phyloP scores from a whole-genome alignment of 441 rosid genomes.

The Geranium incanum region DNA sequence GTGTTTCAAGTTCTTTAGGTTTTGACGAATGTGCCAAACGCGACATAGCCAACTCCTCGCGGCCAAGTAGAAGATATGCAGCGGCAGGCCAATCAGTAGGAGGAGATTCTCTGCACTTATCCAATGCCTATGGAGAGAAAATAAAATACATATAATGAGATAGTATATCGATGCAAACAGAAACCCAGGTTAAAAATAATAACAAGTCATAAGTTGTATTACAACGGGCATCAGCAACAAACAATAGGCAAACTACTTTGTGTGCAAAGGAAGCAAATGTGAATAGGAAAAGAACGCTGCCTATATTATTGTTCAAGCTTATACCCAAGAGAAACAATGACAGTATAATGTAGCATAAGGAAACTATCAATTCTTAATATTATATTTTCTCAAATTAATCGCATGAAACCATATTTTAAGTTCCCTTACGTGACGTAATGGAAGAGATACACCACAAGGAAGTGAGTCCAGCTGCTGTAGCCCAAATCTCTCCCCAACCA shows the following conservation, averaged over 20 bases:
- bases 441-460: slow-evolving; percentile 92
- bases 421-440: slow-evolving; percentile 87
- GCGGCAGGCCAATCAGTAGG: slow-evolving; percentile 93
- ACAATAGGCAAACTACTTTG: slow-evolving; percentile 1
- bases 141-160: slow-evolving; percentile 17
- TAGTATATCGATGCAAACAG: slow-evolving; percentile 8
- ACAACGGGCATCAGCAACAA: slow-evolving; percentile 1
- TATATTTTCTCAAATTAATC: neutral
- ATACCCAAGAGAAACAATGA: slow-evolving; percentile 5
- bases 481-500: slow-evolving; percentile 98
- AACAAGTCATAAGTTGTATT: neutral
- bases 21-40: slow-evolving; percentile 44
- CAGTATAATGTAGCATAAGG: neutral
- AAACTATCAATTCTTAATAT: slow-evolving; percentile 12
- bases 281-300: slow-evolving; percentile 6
- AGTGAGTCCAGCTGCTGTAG: slow-evolving; percentile 75
- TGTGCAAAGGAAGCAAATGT: slow-evolving; percentile 12
- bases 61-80: slow-evolving; percentile 91
- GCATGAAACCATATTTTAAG: slow-evolving; percentile 6
- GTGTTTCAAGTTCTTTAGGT: slow-evolving; percentile 55
- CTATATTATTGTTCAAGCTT: slow-evolving; percentile 16
- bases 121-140: slow-evolving; percentile 60
- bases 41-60: slow-evolving; percentile 85
- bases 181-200: slow-evolving; percentile 10
- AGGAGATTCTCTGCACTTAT: slow-evolving; percentile 90